Percentiles rank a stretch among this genome's conserved stretches.
phyloP scores from a whole-genome alignment of 1,284 basidiomycete species.

The Mycena sp. region DNA sequence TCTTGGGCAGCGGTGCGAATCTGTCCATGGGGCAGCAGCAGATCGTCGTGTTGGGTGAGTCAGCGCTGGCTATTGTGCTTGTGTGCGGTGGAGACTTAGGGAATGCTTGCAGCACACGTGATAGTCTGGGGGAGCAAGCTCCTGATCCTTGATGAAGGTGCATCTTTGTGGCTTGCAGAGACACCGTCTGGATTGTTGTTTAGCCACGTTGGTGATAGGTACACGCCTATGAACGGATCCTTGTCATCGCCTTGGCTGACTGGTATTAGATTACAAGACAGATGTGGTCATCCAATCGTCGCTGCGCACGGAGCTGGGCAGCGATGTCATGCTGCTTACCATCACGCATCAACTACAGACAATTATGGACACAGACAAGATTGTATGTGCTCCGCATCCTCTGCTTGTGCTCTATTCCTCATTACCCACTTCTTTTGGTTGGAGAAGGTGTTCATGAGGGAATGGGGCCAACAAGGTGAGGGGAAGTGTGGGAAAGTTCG shows the following conservation, averaged over 20 bases:
- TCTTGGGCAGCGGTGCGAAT: conserved; percentile 69
- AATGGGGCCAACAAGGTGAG: too few relatives aligned
- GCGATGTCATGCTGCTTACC: conserved; percentile 59
- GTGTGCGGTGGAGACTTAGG: background rate
- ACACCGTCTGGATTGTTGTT: too few relatives aligned
- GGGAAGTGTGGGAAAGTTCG: too few relatives aligned
- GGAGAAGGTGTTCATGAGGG: too few relatives aligned
- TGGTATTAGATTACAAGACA: conserved; percentile 50
- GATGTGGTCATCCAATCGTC: conserved; percentile 58
- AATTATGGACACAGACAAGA: too few relatives aligned
- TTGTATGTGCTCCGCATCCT: too few relatives aligned
- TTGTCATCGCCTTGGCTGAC: conserved; percentile 1
- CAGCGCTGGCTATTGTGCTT: background rate
- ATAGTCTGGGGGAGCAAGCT: conserved; percentile 67
- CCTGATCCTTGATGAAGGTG: conserved; percentile 62
- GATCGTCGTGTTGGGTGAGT: conserved; percentile 54
- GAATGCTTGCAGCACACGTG: conserved; percentile 38
- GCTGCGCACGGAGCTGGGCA: conserved; percentile 53
- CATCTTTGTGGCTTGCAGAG: conserved; percentile 44
- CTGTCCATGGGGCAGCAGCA: conserved; percentile 79
- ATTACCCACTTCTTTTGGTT: too few relatives aligned
- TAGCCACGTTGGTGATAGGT: conserved; percentile 13
- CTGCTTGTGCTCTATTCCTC: too few relatives aligned
- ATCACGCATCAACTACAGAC: conserved; percentile 67
- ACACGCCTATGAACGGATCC: conserved; percentile 17